phyloP scores from a whole-genome alignment of 23 red algal species.

The Chondrus crispus region DNA sequence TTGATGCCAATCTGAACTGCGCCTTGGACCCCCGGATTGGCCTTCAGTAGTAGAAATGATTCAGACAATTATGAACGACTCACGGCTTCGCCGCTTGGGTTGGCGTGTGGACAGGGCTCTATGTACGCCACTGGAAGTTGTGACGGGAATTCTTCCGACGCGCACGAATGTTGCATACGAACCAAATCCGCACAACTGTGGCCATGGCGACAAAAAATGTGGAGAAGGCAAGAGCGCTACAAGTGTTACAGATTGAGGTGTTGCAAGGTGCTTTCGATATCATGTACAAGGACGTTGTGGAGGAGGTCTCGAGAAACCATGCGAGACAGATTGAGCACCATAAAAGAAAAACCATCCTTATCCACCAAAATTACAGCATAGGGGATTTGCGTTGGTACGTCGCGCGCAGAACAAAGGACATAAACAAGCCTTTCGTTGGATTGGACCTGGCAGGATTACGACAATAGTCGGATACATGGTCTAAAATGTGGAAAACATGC shows the following conservation, averaged over 20 bases:
- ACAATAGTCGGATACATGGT: background rate
- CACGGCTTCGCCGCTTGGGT: background rate
- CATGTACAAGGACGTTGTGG: background rate
- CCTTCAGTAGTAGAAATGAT: background rate
- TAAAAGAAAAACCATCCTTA: background rate
- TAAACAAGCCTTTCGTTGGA: background rate
- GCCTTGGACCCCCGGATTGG: constrained; percentile 18
- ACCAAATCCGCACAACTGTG: background rate
- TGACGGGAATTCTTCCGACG: constrained; percentile 26
- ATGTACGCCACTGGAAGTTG: background rate
- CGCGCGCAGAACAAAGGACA: background rate
- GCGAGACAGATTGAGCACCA: background rate
- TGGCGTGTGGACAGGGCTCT: background rate
- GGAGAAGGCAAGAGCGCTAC: too few species aligned
- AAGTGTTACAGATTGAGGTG: background rate
- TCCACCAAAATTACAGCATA: background rate
- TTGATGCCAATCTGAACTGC: background rate
- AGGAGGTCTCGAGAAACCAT: background rate
- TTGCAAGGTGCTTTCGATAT: background rate
- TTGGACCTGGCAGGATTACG: background rate
- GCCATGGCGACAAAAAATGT: too few species aligned
- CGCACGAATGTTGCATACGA: background rate
- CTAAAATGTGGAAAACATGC: background rate
- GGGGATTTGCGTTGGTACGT: constrained; percentile 11
- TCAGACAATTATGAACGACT: background rate